Percentiles rank a stretch among this genome's conserved stretches.
These are phyloP conservation scores for Leccinum truebloodii DNA, from an alignment of 768 basidiomycete genomes.

Conservation along the genomic window DNA sequence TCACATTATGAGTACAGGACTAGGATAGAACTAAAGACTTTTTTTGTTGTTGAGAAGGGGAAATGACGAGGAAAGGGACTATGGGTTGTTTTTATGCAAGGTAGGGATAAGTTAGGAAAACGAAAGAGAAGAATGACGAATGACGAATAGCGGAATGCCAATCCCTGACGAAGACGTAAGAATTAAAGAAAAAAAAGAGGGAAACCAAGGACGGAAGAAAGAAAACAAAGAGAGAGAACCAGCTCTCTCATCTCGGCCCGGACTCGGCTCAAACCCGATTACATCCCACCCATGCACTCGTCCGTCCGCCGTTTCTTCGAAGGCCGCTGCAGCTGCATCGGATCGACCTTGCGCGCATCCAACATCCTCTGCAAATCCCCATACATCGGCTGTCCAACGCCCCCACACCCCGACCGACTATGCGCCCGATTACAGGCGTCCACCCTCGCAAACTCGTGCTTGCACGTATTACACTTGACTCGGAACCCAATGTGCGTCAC, in stretches of 20 bases:
- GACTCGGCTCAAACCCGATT: background rate
- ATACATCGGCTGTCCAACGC: slow-evolving; percentile 34
- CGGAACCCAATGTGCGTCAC: slow-evolving; percentile 34
- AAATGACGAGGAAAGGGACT: background rate
- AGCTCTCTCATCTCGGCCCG: too few relatives aligned
- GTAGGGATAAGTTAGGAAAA: background rate
- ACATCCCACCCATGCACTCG: slow-evolving; percentile 13
- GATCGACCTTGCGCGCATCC: slow-evolving; percentile 31
- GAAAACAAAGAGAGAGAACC: background rate
- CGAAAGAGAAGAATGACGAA: background rate
- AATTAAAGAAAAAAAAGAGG: background rate
- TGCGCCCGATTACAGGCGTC: slow-evolving; percentile 38
- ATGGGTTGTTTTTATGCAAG: background rate
- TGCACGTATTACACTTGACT: slow-evolving; percentile 32
- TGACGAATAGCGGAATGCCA: background rate
- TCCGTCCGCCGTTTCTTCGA: slow-evolving; percentile 35
- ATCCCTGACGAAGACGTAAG: background rate
- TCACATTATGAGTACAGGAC: background rate
- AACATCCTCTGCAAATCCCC: slow-evolving; percentile 28
- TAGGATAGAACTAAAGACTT: background rate
- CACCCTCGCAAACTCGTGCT: slow-evolving; percentile 34
- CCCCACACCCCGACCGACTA: slow-evolving; percentile 31
- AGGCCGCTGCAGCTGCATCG: slow-evolving; percentile 13
- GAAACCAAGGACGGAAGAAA: background rate
- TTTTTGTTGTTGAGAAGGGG: background rate